Conservation (phyloP, 2,329 filamentous ascomycete genomes). For the Pyricularia grisea region DNA sequence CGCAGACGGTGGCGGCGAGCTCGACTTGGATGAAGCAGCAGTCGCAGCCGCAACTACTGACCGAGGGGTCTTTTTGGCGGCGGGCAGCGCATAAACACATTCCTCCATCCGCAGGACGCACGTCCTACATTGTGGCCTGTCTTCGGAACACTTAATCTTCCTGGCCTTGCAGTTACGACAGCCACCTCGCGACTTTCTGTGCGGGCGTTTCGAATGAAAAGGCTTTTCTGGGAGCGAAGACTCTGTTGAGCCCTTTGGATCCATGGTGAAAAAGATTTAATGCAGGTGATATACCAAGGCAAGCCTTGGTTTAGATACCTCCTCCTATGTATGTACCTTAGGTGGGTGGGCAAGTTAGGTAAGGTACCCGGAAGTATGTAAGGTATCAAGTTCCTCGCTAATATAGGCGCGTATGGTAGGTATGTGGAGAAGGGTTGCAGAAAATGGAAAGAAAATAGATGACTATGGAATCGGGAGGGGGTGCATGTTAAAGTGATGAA, state of each 20-base stretch:
- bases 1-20: not conserved
- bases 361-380: too few species aligned
- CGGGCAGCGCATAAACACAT: constrained; percentile 32
- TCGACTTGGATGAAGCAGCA: not conserved
- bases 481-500: not conserved
- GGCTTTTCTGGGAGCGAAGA: constrained; percentile 13
- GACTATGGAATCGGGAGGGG: not conserved
- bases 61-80: not conserved
- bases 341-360: too few species aligned
- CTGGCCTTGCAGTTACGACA: constrained; percentile 28
- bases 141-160: constrained; percentile 36
- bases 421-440: not conserved
- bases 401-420: not conserved
- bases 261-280: not conserved
- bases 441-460: not conserved
- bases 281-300: not conserved
- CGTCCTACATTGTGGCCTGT: constrained; percentile 20
- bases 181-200: constrained; percentile 29
- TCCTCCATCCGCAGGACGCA: constrained; percentile 16
- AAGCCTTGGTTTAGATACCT: not conserved
- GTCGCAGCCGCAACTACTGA: not conserved
- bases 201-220: constrained; percentile 38
- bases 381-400: too few species aligned
- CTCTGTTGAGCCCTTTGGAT: not conserved
- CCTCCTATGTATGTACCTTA: too few species aligned